Base-by-base conservation (phyloP, 345 rosid genomes). In the Ricinus communis region DNA sequence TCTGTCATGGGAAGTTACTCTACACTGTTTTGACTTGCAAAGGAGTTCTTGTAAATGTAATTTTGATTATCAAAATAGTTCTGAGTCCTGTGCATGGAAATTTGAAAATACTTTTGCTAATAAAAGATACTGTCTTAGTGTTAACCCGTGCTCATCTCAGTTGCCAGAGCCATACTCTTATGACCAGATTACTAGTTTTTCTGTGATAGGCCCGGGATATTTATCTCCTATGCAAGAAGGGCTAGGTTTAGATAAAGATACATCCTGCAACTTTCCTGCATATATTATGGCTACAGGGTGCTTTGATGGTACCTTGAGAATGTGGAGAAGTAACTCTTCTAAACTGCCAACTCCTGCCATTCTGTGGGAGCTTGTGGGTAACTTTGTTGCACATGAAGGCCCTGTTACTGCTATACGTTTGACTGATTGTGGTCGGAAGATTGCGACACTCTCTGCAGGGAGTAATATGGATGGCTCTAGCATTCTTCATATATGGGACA, bases 211-310 rank as follows among this genome's bases (percentile, higher is more conserved):
- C 76, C 84, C 88, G 46, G 79, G 82, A 72, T 62, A 77, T 73
- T 69, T 79, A 72, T 77, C 74, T 65, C 69, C 77, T 71, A 55
- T 71, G 47, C 77, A 52, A 53, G 74, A 78, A 52, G 78, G 79
- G 49, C 72, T 68, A 69, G 80, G 71, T 62, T 67, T 62, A 18
- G 69, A 77, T 33, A 72, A 76, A 74, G 81, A 62, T 60, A 31
- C n/a, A 28, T 63, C 68, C 68, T 15, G 69, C 78, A 77, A 79
- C 61, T 62, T 40, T 76, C 88, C 85, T 69, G 81, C 86, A 61
- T 93, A 91, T 82, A 69, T 82, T 62, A 80, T 93, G 88, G 98
- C 91, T 56, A 91, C 94, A 5, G 98, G 97, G 71, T 87, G 74
- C 71, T 77, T 80, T 74, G 92, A 88, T 86, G 97, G 98, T 59